These are phyloP conservation scores for Davidsoniella virescens DNA, from an alignment of 2,329 filamentous ascomycete species.

Conservation along the genomic window DNA sequence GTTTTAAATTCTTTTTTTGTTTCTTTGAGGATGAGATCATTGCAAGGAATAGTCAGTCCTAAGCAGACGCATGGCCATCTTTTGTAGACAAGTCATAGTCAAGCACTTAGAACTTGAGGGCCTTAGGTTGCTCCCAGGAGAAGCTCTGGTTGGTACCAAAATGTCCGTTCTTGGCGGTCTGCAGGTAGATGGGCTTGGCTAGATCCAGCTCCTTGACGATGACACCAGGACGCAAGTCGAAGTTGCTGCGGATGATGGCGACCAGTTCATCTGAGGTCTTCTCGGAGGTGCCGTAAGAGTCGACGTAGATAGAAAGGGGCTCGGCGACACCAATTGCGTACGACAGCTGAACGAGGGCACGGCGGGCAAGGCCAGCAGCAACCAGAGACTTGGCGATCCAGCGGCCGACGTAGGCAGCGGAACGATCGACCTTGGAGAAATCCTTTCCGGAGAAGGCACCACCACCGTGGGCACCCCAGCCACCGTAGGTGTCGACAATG, in stretches of 20 bases:
- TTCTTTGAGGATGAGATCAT: not conserved
- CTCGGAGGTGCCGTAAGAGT: conserved; percentile 87
- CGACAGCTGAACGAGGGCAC: conserved; percentile 90
- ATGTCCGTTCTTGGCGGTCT: conserved; percentile 99
- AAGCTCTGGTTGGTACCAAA: conserved; percentile 95
- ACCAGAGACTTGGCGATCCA: conserved; percentile 99
- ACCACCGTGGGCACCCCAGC: conserved; percentile 98
- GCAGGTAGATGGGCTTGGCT: conserved; percentile 89
- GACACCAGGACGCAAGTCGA: conserved; percentile 93
- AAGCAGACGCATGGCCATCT: not conserved
- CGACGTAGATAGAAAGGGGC: conserved; percentile 94
- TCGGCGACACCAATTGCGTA: conserved; percentile 99
- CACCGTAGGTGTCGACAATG: conserved; percentile 98
- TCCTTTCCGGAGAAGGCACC: conserved; percentile 99
- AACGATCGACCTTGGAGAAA: conserved; percentile 99
- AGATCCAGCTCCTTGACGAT: conserved; percentile 96
- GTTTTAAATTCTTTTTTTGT: conserved; percentile 5
- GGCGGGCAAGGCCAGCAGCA: conserved; percentile 71
- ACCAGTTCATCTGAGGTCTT: conserved; percentile 88
- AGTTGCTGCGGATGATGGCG: conserved; percentile 87
- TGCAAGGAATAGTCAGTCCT: not conserved
- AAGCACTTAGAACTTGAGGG: conserved; percentile 63
- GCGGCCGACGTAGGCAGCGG: conserved; percentile 88
- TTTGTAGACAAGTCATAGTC: not conserved
- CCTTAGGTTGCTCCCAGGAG: conserved; percentile 96